Conservation (phyloP, 1,139 yeast species). For the Protomyces inouyei region DNA sequence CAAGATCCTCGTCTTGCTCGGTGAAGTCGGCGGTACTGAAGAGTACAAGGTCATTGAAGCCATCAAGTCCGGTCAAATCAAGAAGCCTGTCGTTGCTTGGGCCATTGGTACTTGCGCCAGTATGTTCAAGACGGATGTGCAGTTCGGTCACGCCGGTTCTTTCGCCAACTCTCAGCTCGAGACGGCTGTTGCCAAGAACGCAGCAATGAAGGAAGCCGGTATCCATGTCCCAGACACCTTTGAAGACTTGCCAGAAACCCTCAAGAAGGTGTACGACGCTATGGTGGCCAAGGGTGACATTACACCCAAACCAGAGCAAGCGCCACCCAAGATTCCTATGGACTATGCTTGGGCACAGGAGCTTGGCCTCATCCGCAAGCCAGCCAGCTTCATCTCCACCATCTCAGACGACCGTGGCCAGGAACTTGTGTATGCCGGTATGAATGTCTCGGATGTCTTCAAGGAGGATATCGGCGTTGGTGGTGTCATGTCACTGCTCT, state of each 20-base stretch:
- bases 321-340: slow-evolving; percentile 48
- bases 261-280: slow-evolving; percentile 41
- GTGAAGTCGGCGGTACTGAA: slow-evolving; percentile 50
- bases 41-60: slow-evolving; percentile 50
- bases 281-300: slow-evolving; percentile 43
- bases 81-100: slow-evolving; percentile 49
- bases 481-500: slow-evolving; percentile 48
- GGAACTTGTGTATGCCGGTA: slow-evolving; percentile 47
- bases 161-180: slow-evolving; percentile 48
- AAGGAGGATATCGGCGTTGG: slow-evolving; percentile 49
- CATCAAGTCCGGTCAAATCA: slow-evolving; percentile 45
- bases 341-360: slow-evolving; percentile 50
- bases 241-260: slow-evolving; percentile 46
- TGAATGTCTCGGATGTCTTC: slow-evolving; percentile 48
- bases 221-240: slow-evolving; percentile 47
- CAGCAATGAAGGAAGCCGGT: slow-evolving; percentile 48
- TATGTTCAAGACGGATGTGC: slow-evolving; percentile 50
- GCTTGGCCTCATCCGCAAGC: slow-evolving; percentile 47
- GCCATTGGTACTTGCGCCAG: slow-evolving; percentile 49
- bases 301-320: slow-evolving; percentile 44
- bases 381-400: slow-evolving; percentile 48
- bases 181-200: slow-evolving; percentile 46
- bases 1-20: slow-evolving; percentile 46
- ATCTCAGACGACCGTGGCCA: slow-evolving; percentile 49
- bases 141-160: slow-evolving; percentile 49